phyloP scores from a whole-genome alignment of 129 eudicot species.

The Scalesia atractyloides region DNA sequence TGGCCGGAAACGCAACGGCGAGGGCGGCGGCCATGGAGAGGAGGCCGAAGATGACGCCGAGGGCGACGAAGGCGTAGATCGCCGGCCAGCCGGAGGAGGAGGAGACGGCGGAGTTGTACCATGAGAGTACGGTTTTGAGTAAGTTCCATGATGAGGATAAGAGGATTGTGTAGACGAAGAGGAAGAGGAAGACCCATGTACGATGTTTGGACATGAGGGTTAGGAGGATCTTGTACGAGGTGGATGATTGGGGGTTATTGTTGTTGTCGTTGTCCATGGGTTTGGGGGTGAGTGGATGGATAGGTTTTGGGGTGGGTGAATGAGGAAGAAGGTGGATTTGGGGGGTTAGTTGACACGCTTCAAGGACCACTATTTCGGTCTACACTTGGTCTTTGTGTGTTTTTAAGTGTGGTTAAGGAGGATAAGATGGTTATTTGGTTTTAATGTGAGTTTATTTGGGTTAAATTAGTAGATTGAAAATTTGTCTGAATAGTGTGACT shows the following conservation, averaged over 20 bases:
- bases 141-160: conserved; percentile 65
- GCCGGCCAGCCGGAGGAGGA: conserved; percentile 52
- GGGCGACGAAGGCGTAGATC: conserved; percentile 62
- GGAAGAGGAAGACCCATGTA: conserved; percentile 66
- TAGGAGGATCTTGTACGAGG: conserved; percentile 32
- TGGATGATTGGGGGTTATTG: background rate
- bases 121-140: conserved; percentile 56
- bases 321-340: background rate
- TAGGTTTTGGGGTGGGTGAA: background rate
- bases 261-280: conserved; percentile 27
- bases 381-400: too few relatives aligned
- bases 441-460: too few relatives aligned
- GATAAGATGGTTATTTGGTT: too few relatives aligned
- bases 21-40: conserved; percentile 83
- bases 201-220: conserved; percentile 62
- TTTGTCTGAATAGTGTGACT: too few relatives aligned
- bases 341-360: background rate
- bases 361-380: background rate
- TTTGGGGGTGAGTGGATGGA: background rate
- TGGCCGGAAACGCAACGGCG: conserved; percentile 85
- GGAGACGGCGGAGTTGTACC: conserved; percentile 55
- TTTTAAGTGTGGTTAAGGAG: too few relatives aligned
- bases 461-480: too few relatives aligned
- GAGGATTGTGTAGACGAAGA: conserved; percentile 59
- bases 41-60: conserved; percentile 65